A percentile compares a stretch with the other conserved stretches of the same genome.
Conservation (phyloP, 1,139 yeast species). For the Diutina catenulata region DNA sequence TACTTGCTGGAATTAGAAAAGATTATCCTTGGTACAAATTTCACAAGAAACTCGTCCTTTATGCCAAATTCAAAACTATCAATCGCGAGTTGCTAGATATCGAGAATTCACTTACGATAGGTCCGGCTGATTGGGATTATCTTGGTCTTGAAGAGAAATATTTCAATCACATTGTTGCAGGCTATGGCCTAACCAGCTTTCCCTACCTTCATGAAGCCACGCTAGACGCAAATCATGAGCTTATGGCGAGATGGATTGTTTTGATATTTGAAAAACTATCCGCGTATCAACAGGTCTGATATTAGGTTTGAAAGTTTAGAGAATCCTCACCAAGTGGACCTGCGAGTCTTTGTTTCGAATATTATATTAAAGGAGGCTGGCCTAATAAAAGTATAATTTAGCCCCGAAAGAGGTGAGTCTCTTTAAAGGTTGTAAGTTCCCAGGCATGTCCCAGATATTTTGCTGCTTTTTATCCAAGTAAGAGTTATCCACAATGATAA, state of each 20-base stretch:
- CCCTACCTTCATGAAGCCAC: not conserved
- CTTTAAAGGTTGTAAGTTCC: constrained; percentile 30
- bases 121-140: not conserved
- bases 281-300: not conserved
- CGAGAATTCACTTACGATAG: not conserved
- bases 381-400: constrained; percentile 38
- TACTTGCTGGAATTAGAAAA: constrained; percentile 12
- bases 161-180: not conserved
- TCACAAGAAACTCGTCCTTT: not conserved
- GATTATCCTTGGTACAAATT: constrained; percentile 3
- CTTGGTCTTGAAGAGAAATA: not conserved
- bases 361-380: too few relatives aligned
- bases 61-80: not conserved
- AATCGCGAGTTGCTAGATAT: not conserved
- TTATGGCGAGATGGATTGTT: constrained; percentile 3
- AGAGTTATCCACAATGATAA: constrained; percentile 50
- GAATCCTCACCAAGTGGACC: too few relatives aligned
- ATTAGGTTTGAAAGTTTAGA: not conserved
- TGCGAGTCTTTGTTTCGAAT: too few relatives aligned
- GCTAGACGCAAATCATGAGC: not conserved
- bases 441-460: constrained; percentile 50
- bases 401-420: constrained; percentile 30
- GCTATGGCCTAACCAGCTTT: not conserved
- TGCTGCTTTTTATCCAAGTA: constrained; percentile 54
- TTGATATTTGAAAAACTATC: constrained; percentile 2